Evolutionary conservation across 1,139 yeast genomes (phyloP).

Genomic region (Sugiyamaella sp.): DNA sequence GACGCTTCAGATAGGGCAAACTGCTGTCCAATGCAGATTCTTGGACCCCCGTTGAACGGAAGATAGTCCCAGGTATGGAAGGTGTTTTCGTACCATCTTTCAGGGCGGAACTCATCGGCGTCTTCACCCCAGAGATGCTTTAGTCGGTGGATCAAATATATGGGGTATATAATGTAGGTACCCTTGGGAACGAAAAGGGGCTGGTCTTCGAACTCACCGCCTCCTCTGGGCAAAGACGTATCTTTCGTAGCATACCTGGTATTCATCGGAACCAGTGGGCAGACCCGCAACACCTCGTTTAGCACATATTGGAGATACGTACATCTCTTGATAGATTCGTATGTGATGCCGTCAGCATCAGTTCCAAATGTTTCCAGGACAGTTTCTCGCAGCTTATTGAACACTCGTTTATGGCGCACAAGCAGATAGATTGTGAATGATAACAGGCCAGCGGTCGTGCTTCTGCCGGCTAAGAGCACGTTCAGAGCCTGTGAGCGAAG

Average conservation of each 20-base stretch:
- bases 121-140: slow-evolving; percentile 53
- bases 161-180: slow-evolving; percentile 50
- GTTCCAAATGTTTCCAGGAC: slow-evolving; percentile 40
- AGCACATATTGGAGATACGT: slow-evolving; percentile 52
- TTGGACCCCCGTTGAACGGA: slow-evolving; percentile 64
- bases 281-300: slow-evolving; percentile 56
- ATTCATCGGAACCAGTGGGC: slow-evolving; percentile 60
- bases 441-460: slow-evolving; percentile 59
- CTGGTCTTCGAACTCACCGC: slow-evolving; percentile 49
- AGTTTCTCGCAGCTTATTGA: slow-evolving; percentile 47
- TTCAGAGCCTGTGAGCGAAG: slow-evolving; percentile 57
- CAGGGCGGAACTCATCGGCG: slow-evolving; percentile 53
- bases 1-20: slow-evolving; percentile 61
- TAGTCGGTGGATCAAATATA: slow-evolving; percentile 53
- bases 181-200: slow-evolving; percentile 56
- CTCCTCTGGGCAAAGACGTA: slow-evolving; percentile 57
- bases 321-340: slow-evolving; percentile 55
- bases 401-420: slow-evolving; percentile 50
- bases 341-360: slow-evolving; percentile 40
- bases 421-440: slow-evolving; percentile 53
- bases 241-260: slow-evolving; percentile 51
- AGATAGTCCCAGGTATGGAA: slow-evolving; percentile 51
- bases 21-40: slow-evolving; percentile 63
- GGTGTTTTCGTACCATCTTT: slow-evolving; percentile 48
- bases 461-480: slow-evolving; percentile 58